Base-by-base conservation (phyloP, 768 basidiomycete species). In the Cystofilobasidium capitatum region DNA sequence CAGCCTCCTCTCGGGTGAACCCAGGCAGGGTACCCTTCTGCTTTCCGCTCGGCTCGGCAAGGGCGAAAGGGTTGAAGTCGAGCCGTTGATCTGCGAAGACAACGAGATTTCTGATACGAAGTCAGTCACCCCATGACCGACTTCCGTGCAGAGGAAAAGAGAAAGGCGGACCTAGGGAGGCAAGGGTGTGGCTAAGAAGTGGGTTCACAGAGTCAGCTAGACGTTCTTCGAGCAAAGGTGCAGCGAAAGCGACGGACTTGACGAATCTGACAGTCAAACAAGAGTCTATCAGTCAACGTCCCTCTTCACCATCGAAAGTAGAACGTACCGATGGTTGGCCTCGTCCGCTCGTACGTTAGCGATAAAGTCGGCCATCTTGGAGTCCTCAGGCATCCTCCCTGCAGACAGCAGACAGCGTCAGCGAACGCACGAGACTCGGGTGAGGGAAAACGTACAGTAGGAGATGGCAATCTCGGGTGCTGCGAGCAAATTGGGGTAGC, bases 261-360 rank as follows among this genome's bases (percentile, higher is more conserved):
- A 49, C 42, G 26, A 61, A 61, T 9, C 29, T 35, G 58, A n/a
- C n/a, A n/a, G n/a, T n/a, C n/a, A 13, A n/a, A 55, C 54, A 24
- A 14, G 13, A 55, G 13, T 55, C 12, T 31, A 55, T 31, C 29
- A n/a, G 54, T n/a, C n/a, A n/a, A 31, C n/a, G n/a, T n/a, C n/a
- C n/a, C n/a, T n/a, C n/a, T n/a, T n/a, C 20, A 10, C 10, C 40
- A 20, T 10, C 14, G 58, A 36, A 36, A 39, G 31, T 55, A 37
- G 22, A 39, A 60, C 64, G 66, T 35, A 70, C 62, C 91, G 82
- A 74, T 98, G 93, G 0, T 88, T 91, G 0, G 88, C 83, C 76
- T 97, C 93, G 76, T 97, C 93, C 20, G 89, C 90, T 72, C 93
- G 83, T 39, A 97, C 89, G 39, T 91, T 91, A 73, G 89, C 89